phyloP scores from a whole-genome alignment of 139 green algal genomes.

The Auxenochlorella pyrenoidosa region DNA sequence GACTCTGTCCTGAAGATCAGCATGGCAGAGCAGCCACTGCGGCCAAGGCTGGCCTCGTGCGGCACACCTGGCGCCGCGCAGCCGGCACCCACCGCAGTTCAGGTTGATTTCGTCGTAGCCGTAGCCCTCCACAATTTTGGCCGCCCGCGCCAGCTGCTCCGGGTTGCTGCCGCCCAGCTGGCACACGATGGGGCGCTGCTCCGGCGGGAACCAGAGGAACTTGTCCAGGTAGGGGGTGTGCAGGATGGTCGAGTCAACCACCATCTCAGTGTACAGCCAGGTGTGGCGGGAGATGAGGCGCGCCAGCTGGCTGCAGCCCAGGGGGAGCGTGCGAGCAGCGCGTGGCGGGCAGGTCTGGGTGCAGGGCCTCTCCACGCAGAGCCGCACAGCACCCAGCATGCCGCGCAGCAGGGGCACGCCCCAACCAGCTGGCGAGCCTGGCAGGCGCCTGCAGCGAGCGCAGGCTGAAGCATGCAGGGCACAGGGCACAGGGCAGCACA shows the following conservation, averaged over 20 bases:
- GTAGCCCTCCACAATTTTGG: slow-evolving; percentile 67
- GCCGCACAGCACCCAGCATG: no score
- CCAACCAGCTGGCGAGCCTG: no score
- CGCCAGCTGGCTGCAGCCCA: slow-evolving; percentile 67
- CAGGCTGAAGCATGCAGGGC: no score
- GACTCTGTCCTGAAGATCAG: no score
- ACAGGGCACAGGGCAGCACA: no score
- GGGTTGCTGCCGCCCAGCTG: slow-evolving; percentile 92
- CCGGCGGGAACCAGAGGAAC: slow-evolving; percentile 87
- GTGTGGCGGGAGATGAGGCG: slow-evolving; percentile 81
- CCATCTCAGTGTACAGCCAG: slow-evolving; percentile 95
- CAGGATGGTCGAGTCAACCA: slow-evolving; percentile 91
- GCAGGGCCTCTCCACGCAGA: no score
- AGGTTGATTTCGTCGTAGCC: slow-evolving; percentile 96
- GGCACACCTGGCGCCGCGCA: no score
- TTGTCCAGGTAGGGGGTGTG: slow-evolving; percentile 66
- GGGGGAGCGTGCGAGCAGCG: neutral
- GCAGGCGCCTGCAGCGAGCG: no score
- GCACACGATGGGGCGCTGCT: slow-evolving; percentile 91
- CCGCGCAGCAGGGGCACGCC: no score
- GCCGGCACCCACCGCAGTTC: slow-evolving; percentile 83
- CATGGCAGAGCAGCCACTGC: no score
- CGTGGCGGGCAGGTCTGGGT: no score
- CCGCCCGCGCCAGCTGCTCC: slow-evolving; percentile 67
- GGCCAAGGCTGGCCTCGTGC: no score